Evolutionary conservation across 73 alveolate genomes (phyloP), one percentile per base, ranked within the genome.

Genomic region (Paramecium bursaria): DNA sequence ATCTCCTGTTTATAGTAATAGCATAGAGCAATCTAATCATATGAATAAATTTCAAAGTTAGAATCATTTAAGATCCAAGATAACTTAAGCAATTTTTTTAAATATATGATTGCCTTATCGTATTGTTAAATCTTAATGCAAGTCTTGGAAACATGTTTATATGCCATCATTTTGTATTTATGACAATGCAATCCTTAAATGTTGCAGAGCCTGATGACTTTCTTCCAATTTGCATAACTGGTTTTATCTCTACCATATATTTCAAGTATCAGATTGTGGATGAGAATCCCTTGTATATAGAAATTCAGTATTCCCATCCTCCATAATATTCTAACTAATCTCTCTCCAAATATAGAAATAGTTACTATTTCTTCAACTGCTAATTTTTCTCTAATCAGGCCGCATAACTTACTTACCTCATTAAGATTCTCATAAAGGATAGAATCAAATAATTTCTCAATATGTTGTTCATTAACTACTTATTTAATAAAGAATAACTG

Each of bases 21-120:
- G 46, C 54, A 53, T 15, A 79, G 30, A 2, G 85, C 61, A 17
- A 79, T 21, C 30, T 79, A 53, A 35, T 79, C 89, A 79, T 79
- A 79, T 33, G 85, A 27, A 50, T 35, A 53, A 48, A 79, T 54
- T 44, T 79, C 89, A 55, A 33, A 77, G 46, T 79, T 73, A 17
- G 60, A 44, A 79, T 79, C 61, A 39, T 79, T 54, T 1, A 79
- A 14, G 29, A 79, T 53, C 85, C 89, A 79, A 33, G 89, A 79
- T 10, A 79, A 23, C 42, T 73, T 79, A 0, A 54, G 54, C 89
- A 79, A 53, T 57, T 79, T 79, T 42, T 54, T 79, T 1, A 73
- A 35, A 53, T 79, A 79, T 22, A 55, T 79, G 4, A 79, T 49
- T 27, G 79, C 73, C 27, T 79, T 79, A 54, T 79, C 89, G 54